phyloP scores from a whole-genome alignment of 306 rosid species.

The Quercus bicolor region DNA sequence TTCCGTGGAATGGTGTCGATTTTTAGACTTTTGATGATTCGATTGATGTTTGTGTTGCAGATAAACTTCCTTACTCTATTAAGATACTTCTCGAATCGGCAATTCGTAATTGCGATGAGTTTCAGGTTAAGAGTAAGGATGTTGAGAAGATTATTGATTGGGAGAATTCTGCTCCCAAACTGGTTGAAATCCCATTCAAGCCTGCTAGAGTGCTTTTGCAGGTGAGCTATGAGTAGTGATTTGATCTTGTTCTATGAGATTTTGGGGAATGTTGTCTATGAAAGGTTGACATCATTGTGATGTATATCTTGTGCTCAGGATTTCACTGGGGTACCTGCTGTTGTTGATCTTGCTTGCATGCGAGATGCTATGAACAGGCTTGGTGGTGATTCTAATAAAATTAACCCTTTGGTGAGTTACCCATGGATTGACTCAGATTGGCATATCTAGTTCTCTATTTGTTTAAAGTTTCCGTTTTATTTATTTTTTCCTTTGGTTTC shows the following conservation, averaged over 20 bases:
- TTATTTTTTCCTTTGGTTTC: not conserved
- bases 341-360: constrained; percentile 98
- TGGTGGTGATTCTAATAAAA: constrained; percentile 88
- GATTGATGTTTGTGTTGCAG: constrained; percentile 39
- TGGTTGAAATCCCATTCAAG: constrained; percentile 92
- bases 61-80: constrained; percentile 84
- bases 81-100: constrained; percentile 95
- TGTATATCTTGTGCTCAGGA: constrained; percentile 52
- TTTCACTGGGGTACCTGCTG: constrained; percentile 97
- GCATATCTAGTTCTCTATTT: not conserved
- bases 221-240: constrained; percentile 38
- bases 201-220: constrained; percentile 96
- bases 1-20: not conserved
- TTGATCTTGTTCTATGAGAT: not conserved
- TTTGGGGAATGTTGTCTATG: not conserved
- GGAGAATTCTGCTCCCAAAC: constrained; percentile 78
- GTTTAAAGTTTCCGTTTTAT: not conserved
- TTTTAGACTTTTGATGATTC: not conserved
- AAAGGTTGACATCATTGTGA: constrained; percentile 10
- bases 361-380: constrained; percentile 95
- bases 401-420: constrained; percentile 84
- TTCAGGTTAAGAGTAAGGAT: constrained; percentile 75
- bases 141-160: constrained; percentile 90
- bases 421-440: constrained; percentile 3
- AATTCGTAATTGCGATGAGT: constrained; percentile 93